A percentile compares a stretch with the other conserved stretches of the same genome.
These are phyloP conservation scores for Rhytidiadelphus loreus DNA, from an alignment of 225 moss, liverwort and hornwort genomes.

Conservation along the genomic window DNA sequence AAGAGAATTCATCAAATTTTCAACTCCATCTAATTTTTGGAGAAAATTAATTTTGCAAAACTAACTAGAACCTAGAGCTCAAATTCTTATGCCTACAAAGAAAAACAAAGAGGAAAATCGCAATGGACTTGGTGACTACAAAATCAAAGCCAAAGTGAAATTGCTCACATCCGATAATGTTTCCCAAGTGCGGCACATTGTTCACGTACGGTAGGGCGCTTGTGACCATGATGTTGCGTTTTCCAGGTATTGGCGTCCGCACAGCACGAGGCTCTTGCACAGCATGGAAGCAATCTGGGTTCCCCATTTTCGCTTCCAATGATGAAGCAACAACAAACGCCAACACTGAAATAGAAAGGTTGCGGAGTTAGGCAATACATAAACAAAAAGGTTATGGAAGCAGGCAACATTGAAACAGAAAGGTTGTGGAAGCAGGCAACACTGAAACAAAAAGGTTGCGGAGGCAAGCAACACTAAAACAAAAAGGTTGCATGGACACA, in stretches of 20 bases:
- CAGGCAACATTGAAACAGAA: no score
- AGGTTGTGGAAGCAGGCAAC: no score
- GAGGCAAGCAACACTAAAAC: no score
- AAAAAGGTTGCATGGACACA: no score
- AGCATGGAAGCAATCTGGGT: constrained; percentile 32
- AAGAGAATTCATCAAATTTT: neutral
- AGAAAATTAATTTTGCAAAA: no score
- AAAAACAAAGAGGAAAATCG: neutral
- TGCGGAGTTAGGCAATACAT: fast-evolving
- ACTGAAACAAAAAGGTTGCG: no score
- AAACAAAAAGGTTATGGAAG: no score
- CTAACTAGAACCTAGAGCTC: neutral
- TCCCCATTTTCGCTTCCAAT: neutral
- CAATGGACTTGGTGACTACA: neutral
- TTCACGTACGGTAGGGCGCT: constrained; percentile 92
- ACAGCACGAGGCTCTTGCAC: constrained; percentile 18
- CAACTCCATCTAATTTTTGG: neutral
- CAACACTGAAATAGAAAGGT: neutral
- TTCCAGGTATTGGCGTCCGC: constrained; percentile 44
- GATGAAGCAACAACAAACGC: neutral
- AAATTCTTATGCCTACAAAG: neutral
- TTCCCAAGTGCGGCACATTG: constrained; percentile 91
- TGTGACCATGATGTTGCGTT: constrained; percentile 67
- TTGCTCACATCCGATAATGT: constrained; percentile 75
- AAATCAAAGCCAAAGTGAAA: neutral